Base-by-base conservation (phyloP, 176 grass and related monocot genomes). In the Tillandsia leiboldiana region DNA sequence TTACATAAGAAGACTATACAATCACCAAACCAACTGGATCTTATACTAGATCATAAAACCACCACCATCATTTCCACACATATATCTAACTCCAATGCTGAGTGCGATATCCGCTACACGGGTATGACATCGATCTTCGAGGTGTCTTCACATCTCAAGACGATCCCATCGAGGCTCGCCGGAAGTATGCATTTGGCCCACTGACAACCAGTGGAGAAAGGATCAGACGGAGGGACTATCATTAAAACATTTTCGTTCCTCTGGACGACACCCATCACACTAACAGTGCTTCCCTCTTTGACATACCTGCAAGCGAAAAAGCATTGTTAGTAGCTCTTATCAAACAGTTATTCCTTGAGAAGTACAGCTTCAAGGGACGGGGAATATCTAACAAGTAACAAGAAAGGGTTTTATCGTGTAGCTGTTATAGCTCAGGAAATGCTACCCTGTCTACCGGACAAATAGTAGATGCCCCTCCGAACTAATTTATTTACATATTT, bases 231-330 rank as follows among this genome's bases (percentile, higher is more conserved):
- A 73, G 94, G 72, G 73, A 93, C 86, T 76, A 97, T 97, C 89
- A 90, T 87, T 70, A 97, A 49, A 54, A 97, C 89, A 52, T 81
- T 97, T 22, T 92, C 89, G 26, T 92, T 97, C 86, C 85, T 87
- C 65, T 87, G 89, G 29, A 97, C 86, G 75, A 97, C 80, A 51
- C 94, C 94, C 89, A 92, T 87, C 66, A 97, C 89, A 75, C 94
- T 97, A 65, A 97, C 89, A n/a, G 94, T 97, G 70, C 89, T 97
- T 20, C 89, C 94, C 81, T 97, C 94, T 76, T 97, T 97, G 33
- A 97, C 87, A 71, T 97, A 97, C 72, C 94, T 97, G 72, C 51
- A 73, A 52, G 65, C 18, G 53, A n/a, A 65, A 64, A 59, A 68
- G 66, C 11, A 73, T 50, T 53, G 33, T 42, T 42, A 42, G 33